phyloP scores from a whole-genome alignment of 495 filamentous ascomycete genomes.

The Trichocladium uniseriatum region DNA sequence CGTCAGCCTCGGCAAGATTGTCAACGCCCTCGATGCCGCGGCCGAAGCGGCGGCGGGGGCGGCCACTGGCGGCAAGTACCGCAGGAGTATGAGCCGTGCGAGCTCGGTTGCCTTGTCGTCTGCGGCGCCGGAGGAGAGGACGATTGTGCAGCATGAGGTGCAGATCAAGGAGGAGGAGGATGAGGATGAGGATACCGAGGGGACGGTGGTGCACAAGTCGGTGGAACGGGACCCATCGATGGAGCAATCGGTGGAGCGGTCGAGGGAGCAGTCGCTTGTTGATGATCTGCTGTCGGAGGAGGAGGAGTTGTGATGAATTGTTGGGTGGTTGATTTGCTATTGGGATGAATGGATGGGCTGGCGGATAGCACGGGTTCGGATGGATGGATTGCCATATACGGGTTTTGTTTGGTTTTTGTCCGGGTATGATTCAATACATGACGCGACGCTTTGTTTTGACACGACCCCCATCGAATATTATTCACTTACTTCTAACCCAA shows the following conservation, averaged over 20 bases:
- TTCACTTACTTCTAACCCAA: too few relatives aligned
- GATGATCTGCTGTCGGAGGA: conserved; percentile 40
- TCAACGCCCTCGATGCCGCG: conserved; percentile 40
- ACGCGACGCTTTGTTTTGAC: not conserved
- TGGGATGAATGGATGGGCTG: not conserved
- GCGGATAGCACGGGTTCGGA: not conserved
- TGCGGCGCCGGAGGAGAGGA: conserved; percentile 19
- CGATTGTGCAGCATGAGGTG: not conserved
- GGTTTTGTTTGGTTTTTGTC: not conserved
- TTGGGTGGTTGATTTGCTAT: too few relatives aligned
- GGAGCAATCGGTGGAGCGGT: not conserved
- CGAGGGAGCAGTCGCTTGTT: conserved; percentile 18
- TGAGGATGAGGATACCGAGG: conserved; percentile 6
- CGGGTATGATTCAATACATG: not conserved
- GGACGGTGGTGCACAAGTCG: conserved; percentile 4
- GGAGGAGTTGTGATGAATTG: conserved; percentile 26
- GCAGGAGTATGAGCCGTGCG: conserved; percentile 31
- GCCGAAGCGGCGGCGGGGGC: not conserved
- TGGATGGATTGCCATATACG: not conserved
- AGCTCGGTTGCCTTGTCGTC: conserved; percentile 20
- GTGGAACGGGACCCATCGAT: too few relatives aligned
- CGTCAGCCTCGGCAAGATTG: conserved; percentile 52
- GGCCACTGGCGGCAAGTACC: conserved; percentile 11
- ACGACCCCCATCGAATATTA: not conserved
- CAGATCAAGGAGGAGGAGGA: conserved; percentile 17